phyloP scores from a whole-genome alignment of 495 filamentous ascomycete species.

The Talaromyces borbonicus region DNA sequence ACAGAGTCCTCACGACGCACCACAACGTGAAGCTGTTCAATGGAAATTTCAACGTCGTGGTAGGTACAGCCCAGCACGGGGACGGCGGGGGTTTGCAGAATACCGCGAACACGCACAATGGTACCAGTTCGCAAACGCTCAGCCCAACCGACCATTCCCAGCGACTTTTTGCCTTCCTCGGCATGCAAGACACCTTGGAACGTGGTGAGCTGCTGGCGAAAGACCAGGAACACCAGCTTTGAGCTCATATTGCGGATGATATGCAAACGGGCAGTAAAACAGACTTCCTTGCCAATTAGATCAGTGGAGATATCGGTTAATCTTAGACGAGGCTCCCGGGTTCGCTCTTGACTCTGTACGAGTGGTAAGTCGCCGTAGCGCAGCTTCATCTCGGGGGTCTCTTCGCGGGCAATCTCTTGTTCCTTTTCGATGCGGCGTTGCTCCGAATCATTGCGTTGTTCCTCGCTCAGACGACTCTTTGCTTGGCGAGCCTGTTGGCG shows the following conservation, averaged over 20 bases:
- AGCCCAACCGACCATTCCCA: slow-evolving; percentile 55
- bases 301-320: slow-evolving; percentile 44
- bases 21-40: slow-evolving; percentile 44
- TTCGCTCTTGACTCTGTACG: slow-evolving; percentile 32
- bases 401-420: slow-evolving; percentile 32
- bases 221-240: slow-evolving; percentile 81
- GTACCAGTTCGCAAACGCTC: slow-evolving; percentile 62
- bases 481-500: slow-evolving; percentile 33
- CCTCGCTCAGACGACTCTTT: slow-evolving; percentile 40
- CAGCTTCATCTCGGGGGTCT: slow-evolving; percentile 43
- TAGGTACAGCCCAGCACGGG: slow-evolving; percentile 46
- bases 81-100: slow-evolving; percentile 48
- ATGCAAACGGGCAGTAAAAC: slow-evolving; percentile 75
- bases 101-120: slow-evolving; percentile 54
- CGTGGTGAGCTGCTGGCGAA: slow-evolving; percentile 67
- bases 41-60: slow-evolving; percentile 44
- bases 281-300: slow-evolving; percentile 57
- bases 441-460: slow-evolving; percentile 41
- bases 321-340: slow-evolving; percentile 33
- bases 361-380: slow-evolving; percentile 51
- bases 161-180: slow-evolving; percentile 38
- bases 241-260: slow-evolving; percentile 75
- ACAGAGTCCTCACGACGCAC: slow-evolving; percentile 45
- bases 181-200: slow-evolving; percentile 68
- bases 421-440: slow-evolving; percentile 31